Base-by-base conservation (phyloP, 2,329 filamentous ascomycete species). In the Fusarium scirpi region DNA sequence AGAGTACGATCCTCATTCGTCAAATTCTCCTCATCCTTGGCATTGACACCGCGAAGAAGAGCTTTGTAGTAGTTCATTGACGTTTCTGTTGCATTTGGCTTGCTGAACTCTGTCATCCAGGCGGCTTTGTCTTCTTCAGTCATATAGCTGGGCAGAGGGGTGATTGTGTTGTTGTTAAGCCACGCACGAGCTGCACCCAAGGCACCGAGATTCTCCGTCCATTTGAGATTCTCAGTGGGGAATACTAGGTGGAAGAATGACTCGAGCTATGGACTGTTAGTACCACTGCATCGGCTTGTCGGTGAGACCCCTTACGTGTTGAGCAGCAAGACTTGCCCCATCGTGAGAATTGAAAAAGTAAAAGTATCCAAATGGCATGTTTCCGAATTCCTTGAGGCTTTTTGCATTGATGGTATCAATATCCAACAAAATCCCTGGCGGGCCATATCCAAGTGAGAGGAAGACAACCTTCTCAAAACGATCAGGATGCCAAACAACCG, bases 341-440 rank as follows among this genome's bases (percentile, higher is more conserved):
- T 73, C 67, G 18, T 61, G 64, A 1, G 59, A 61, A n/a, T 73
- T 70, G 25, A 69, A 71, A 24, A 73, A 73, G 9, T 73, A 73
- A 65, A 65, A 73, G 20, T 73, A 73, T 2, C 70, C 70, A 10
- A 69, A 34, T 5, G 64, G 60, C 67, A 57, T 71, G 2, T 71
- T 69, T 1, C 70, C 67, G n/a, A 58, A 41, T 18, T 67, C 27
- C 2, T 47, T 40, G 2, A 64, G 60, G 4, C 67, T 51, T 32
- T 38, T 43, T 1, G 56, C 46, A 7, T 73, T 73, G 6, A 71
- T 18, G 3, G 25, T 49, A 25, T 73, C 70, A 16, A 73, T 47
- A 15, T 63, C 64, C 18, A 72, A 58, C 16, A 72, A 58, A 0
- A 51, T 25, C 0, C 66, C 69, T 0, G 66, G 66, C 1, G 63